Evolutionary conservation across 2,329 filamentous ascomycete genomes (phyloP).

Genomic region (Talaromyces funiculosus): DNA sequence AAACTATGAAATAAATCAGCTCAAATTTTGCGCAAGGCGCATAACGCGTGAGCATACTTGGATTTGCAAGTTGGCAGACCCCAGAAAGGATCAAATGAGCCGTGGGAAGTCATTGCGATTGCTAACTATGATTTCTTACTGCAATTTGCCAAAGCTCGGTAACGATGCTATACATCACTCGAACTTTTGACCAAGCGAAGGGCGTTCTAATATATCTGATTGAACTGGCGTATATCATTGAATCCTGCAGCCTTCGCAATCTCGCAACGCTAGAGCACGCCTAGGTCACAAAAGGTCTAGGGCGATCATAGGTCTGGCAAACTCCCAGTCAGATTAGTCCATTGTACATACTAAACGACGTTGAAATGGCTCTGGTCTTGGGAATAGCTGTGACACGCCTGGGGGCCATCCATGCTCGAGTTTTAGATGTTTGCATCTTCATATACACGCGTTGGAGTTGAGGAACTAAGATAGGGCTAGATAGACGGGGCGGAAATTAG

Average conservation of each 20-base stretch:
- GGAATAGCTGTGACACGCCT: no score
- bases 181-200: not conserved
- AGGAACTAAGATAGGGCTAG: no score
- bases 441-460: no score
- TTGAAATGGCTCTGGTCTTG: not conserved
- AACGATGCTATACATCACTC: not conserved
- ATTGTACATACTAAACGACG: not conserved
- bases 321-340: not conserved
- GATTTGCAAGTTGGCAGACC: not conserved
- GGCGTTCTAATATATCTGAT: not conserved
- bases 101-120: not conserved
- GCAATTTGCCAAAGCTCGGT: not conserved
- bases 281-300: not conserved
- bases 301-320: not conserved
- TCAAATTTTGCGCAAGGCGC: not conserved
- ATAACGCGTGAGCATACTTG: not conserved
- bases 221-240: no score
- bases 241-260: conserved; percentile 1
- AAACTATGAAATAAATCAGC: not conserved
- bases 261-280: not conserved
- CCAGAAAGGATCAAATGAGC: not conserved
- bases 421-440: no score
- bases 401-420: no score
- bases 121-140: not conserved
- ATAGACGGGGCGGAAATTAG: not conserved